These are phyloP conservation scores for Cryptomeria japonica DNA, from an alignment of 75 land plant species.

Conservation along the genomic window DNA sequence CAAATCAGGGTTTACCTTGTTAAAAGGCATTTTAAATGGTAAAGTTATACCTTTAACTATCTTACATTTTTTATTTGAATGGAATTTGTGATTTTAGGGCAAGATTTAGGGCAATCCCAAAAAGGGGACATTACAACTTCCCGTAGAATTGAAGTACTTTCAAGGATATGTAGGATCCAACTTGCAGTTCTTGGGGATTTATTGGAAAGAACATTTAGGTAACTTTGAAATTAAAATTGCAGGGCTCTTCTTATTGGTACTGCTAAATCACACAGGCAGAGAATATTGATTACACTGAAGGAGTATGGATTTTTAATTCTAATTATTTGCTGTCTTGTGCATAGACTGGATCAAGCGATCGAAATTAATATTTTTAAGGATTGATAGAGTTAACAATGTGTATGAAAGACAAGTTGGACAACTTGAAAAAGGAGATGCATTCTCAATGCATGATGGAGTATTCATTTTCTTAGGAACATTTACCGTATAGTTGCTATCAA, in stretches of 20 bases:
- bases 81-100: too few species aligned
- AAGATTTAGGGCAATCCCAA: too few species aligned
- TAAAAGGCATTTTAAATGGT: too few species aligned
- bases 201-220: constrained; percentile 43
- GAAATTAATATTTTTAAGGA: constrained; percentile 28
- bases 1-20: too few species aligned
- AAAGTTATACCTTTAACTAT: too few species aligned
- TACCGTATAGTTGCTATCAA: constrained; percentile 77
- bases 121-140: too few species aligned
- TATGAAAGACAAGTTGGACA: constrained; percentile 29
- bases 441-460: constrained; percentile 55
- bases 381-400: constrained; percentile 24
- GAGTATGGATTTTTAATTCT: constrained; percentile 33
- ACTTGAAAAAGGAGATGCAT: constrained; percentile 30
- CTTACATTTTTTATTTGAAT: too few species aligned
- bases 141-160: constrained; percentile 66
- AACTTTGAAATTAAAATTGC: constrained; percentile 28
- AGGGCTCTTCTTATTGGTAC: constrained; percentile 72
- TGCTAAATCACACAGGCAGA: constrained; percentile 67
- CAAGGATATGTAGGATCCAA: constrained; percentile 33
- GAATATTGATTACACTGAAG: constrained; percentile 27
- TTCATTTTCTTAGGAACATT: constrained; percentile 60
- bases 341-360: constrained; percentile 57
- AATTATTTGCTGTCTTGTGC: constrained; percentile 61
- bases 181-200: constrained; percentile 61